A percentile compares a stretch with the other conserved stretches of the same genome.
phyloP scores from a whole-genome alignment of 768 basidiomycete species.

The Russula foetens region DNA sequence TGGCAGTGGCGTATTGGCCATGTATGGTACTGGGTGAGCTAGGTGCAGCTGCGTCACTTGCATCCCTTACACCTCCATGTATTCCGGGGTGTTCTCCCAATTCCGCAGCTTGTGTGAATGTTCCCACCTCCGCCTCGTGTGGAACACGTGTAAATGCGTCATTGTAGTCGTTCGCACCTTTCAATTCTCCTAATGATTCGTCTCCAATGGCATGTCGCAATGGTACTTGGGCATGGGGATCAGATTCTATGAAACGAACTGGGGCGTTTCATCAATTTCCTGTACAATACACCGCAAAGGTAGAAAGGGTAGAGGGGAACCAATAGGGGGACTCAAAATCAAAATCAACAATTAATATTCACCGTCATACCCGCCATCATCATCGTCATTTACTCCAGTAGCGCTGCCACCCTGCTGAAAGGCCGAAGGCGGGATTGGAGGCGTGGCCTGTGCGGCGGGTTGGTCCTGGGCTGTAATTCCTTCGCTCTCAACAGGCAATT shows the following conservation, averaged over 20 bases:
- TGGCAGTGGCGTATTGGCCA: neutral
- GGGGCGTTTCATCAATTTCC: constrained; percentile 18
- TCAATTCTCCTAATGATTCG: neutral
- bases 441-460: constrained; percentile 8
- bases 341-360: constrained; percentile 33
- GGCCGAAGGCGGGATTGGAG: neutral
- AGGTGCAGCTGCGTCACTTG: neutral
- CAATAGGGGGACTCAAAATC: constrained; percentile 11
- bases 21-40: neutral
- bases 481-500: neutral
- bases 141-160: constrained; percentile 13
- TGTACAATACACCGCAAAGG: constrained; percentile 16
- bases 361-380: constrained; percentile 31
- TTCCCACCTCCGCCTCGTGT: constrained; percentile 8
- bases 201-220: constrained; percentile 6
- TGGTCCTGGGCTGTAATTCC: constrained; percentile 19
- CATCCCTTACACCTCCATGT: constrained; percentile 3
- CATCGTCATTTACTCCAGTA: constrained; percentile 18
- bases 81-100: neutral
- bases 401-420: constrained; percentile 14
- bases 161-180: neutral
- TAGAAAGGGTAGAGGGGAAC: constrained; percentile 19
- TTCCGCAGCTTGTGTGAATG: neutral
- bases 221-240: constrained; percentile 9
- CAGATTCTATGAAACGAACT: constrained; percentile 16